Conservation (phyloP, 108 stramenopile species). For the Fragilaria radians region DNA sequence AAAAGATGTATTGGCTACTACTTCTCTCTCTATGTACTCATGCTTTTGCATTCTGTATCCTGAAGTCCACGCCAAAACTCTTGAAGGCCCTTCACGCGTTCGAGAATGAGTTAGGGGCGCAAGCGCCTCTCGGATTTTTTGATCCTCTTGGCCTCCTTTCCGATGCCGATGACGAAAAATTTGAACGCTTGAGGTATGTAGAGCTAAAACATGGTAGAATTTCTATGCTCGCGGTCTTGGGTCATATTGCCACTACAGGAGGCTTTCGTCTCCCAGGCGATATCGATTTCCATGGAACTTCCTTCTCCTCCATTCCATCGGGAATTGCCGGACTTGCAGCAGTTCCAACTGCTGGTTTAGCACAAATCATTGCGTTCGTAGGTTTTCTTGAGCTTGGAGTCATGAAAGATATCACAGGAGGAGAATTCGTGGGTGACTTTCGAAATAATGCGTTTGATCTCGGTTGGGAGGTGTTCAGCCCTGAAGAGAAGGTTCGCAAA, state of each 20-base stretch:
- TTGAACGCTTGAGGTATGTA: constrained; percentile 64
- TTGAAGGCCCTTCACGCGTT: constrained; percentile 1
- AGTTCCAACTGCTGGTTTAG: constrained; percentile 32
- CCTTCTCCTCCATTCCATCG: constrained; percentile 29
- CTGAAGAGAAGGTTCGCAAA: constrained; percentile 31
- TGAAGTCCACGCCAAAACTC: no score
- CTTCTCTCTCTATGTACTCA: no score
- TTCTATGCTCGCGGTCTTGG: constrained; percentile 34
- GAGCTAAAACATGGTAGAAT: constrained; percentile 56
- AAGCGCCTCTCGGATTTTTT: constrained; percentile 7
- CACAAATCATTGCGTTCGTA: constrained; percentile 30
- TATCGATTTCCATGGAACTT: constrained; percentile 26
- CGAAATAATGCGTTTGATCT: constrained; percentile 37
- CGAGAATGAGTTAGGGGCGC: constrained; percentile 13
- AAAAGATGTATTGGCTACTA: no score
- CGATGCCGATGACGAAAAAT: constrained; percentile 7
- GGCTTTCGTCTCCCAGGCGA: constrained; percentile 32
- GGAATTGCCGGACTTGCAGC: constrained; percentile 26
- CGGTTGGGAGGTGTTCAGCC: constrained; percentile 26
- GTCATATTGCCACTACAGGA: constrained; percentile 31
- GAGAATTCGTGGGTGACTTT: constrained; percentile 46
- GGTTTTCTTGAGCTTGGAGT: constrained; percentile 43
- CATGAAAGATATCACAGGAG: constrained; percentile 48
- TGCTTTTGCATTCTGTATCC: no score
- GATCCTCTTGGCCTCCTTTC: neutral